Evolutionary conservation across 176 grass and related monocot species (phyloP), one percentile per base, ranked within the genome.

Genomic region (Elymus sibiricus): DNA sequence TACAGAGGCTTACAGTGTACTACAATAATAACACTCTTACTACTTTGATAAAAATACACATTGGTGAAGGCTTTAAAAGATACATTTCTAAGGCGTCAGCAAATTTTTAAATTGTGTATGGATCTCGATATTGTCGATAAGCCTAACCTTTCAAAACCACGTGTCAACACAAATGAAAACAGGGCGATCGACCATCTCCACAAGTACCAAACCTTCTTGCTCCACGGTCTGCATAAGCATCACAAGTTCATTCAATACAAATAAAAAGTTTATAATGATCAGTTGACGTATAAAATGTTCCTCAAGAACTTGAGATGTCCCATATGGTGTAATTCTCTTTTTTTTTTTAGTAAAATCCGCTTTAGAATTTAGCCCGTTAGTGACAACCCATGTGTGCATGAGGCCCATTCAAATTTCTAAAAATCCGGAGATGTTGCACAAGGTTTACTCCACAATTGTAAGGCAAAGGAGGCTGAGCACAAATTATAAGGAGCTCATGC

Each of bases 121-220:
- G 24, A 98, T 95, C 73, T 98, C 93, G 11, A 98, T 95, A 53
- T 98, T 98, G 67, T 98, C 95, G 32, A 98, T 88, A 64, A 98
- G 70, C 68, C 93, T 92, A 26, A 98, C 93, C 29, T 88, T 88
- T 34, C 95, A 91, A 71, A 98, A 98, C 87, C 89, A 98, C 70
- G 89, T 93, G 0, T 91, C 91, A 19, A 93, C 76, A 47, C 95
- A 98, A 22, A 98, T 95, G 63, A 87, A 89, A 69, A 67, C 81
- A 16, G 85, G 78, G 7, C 72, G 44, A 55, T 87, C 73, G 1
- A 98, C 89, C 55, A 75, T 81, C 79, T 90, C 81, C 59, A 89
- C 61, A 9, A 83, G 77, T 37, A 49, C 37, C 91, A 98, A 77
- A 76, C 87, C 93, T 58, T 93, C 89, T 75, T 93, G 93, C 37